phyloP scores from a whole-genome alignment of 495 filamentous ascomycete species.

The Podospora conica region DNA sequence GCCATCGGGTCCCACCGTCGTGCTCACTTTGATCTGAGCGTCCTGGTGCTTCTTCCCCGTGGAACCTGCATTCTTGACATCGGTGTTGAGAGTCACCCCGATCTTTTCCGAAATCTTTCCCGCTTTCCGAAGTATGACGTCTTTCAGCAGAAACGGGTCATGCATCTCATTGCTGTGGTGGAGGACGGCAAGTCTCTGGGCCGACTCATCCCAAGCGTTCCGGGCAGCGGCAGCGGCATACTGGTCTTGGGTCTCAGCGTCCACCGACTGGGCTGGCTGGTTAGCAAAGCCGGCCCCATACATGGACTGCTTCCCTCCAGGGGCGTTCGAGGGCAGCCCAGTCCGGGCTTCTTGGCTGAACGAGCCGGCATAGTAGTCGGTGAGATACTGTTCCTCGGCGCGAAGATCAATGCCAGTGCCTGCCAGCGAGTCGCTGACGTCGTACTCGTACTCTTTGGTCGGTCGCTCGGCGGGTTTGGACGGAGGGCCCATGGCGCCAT shows the following conservation, averaged over 20 bases:
- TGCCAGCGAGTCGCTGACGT: conserved; percentile 67
- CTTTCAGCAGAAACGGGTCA: conserved; percentile 37
- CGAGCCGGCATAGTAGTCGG: conserved; percentile 46
- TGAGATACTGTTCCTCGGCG: conserved; percentile 71
- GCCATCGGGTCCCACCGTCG: conserved; percentile 45
- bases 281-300: conserved; percentile 56
- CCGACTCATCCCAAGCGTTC: conserved; percentile 41
- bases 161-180: conserved; percentile 43
- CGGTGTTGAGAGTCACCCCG: conserved; percentile 48
- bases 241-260: conserved; percentile 46
- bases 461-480: conserved; percentile 63
- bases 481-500: conserved; percentile 71
- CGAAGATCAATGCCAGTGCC: conserved; percentile 76
- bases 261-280: conserved; percentile 43
- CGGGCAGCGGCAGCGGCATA: conserved; percentile 43
- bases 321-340: conserved; percentile 44
- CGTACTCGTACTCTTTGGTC: conserved; percentile 59
- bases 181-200: conserved; percentile 35
- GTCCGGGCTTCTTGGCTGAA: conserved; percentile 33
- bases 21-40: conserved; percentile 27
- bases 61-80: conserved; percentile 39
- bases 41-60: conserved; percentile 41
- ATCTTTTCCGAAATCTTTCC: conserved; percentile 61
- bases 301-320: conserved; percentile 43
- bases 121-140: conserved; percentile 38